These are phyloP conservation scores for Arachis hypogaea DNA, from an alignment of 306 rosid species.

Conservation along the genomic window DNA sequence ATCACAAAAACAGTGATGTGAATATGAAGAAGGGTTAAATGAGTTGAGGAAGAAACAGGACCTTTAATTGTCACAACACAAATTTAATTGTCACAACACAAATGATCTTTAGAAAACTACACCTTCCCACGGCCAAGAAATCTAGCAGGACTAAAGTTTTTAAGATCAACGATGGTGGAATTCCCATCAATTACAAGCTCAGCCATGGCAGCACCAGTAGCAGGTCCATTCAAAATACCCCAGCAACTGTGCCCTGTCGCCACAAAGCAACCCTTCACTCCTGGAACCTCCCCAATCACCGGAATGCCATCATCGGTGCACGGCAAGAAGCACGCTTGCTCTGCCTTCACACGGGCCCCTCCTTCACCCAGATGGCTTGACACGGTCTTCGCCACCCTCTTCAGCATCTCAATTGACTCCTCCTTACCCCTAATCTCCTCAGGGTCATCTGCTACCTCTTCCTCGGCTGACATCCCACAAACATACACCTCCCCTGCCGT, in stretches of 20 bases:
- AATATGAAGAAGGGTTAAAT: neutral
- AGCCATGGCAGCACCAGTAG: slow-evolving; percentile 89
- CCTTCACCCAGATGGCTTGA: slow-evolving; percentile 75
- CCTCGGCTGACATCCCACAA: slow-evolving; percentile 81
- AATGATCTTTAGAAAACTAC: neutral
- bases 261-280: slow-evolving; percentile 70
- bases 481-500: slow-evolving; percentile 88
- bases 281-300: slow-evolving; percentile 73
- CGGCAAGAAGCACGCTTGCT: slow-evolving; percentile 90
- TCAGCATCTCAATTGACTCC: slow-evolving; percentile 64
- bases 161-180: slow-evolving; percentile 73
- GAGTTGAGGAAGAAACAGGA: neutral
- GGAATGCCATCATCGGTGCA: slow-evolving; percentile 77
- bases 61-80: too few relatives aligned
- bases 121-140: slow-evolving; percentile 44
- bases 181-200: slow-evolving; percentile 78
- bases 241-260: slow-evolving; percentile 91
- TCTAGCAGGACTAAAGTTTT: slow-evolving; percentile 71
- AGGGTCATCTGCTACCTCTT: slow-evolving; percentile 75
- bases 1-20: neutral
- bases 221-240: slow-evolving; percentile 95
- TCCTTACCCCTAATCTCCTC: slow-evolving; percentile 58
- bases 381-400: slow-evolving; percentile 73
- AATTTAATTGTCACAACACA: neutral
- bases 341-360: slow-evolving; percentile 69